These are phyloP conservation scores for Colletotrichum karsti DNA, from an alignment of 2,329 filamentous ascomycete genomes.

Conservation along the genomic window DNA sequence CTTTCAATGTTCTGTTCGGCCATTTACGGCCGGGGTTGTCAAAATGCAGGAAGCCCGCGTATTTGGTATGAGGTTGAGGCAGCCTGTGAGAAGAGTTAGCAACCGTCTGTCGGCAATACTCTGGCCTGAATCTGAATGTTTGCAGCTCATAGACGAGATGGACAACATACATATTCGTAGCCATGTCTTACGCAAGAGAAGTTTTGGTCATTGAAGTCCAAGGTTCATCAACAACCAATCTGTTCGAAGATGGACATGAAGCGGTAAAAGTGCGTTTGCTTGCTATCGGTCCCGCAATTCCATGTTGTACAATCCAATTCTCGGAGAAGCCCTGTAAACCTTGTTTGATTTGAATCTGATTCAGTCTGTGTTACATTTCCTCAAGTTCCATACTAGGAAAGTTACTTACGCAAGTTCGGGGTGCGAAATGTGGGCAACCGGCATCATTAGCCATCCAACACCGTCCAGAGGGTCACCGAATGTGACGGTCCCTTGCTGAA, in stretches of 20 bases:
- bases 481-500: not conserved
- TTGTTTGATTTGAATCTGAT: not conserved
- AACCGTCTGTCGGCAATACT: not conserved
- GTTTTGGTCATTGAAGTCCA: too few species aligned
- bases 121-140: too few species aligned
- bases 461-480: not conserved
- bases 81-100: not conserved
- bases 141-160: not conserved
- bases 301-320: not conserved
- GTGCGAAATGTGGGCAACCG: not conserved
- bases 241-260: not conserved
- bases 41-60: constrained; percentile 2
- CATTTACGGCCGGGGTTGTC: constrained; percentile 1
- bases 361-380: not conserved
- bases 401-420: not conserved
- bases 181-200: not conserved
- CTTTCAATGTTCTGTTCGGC: not conserved
- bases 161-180: not conserved
- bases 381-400: not conserved
- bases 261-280: not conserved
- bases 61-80: constrained; percentile 1
- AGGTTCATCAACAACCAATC: too few species aligned
- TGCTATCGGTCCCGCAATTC: not conserved
- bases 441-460: not conserved
- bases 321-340: not conserved